Base-by-base conservation (phyloP, 306 rosid species). In the Datisca glomerata region DNA sequence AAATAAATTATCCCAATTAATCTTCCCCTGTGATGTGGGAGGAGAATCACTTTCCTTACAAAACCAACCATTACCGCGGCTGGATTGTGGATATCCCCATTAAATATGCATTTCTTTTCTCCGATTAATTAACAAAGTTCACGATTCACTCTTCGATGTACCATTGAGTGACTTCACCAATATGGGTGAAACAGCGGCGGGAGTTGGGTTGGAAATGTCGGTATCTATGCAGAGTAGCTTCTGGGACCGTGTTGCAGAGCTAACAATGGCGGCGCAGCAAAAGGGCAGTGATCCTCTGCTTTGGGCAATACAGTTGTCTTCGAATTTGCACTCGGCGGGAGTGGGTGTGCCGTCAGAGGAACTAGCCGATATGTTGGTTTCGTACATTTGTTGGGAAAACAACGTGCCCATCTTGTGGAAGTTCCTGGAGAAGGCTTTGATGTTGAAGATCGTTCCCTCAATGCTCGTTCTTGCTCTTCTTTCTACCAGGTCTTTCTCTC, bases 331-430 rank as follows among this genome's bases (percentile, higher is more conserved):
- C 55, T 76, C 96, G 17, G 71, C 68, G 12, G 95, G 96, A 31
- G 86, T 79, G 43, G 38, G 75, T 24, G 25, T 79, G 46, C 98
- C 98, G 5, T 89, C 98, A 2, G 54, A 59, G 13, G 78, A 89
- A 57, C 81, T 84, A 2, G 93, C 95, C 5, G 51, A 74, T 19
- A 63, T 76, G 1, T 56, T 89, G 45, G 96, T 89, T 8, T 76
- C 93, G 12, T 55, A 80, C 76, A 80, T 89, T 74, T 89, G 73
- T 41, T 89, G 98, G 98, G 93, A 84, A 0, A 84, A 89, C 56
- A 84, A 89, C 65, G 92, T 80, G 15, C 96, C 98, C 38, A 63
- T 78, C 47, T 24, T 68, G 18, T 89, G 98, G 98, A 89, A 89
- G 84, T 89, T 84, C 55, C 79, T 89, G 7, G 98, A 89, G 25